Percentiles rank a stretch among this genome's conserved stretches.
Evolutionary conservation across 441 rosid genomes (phyloP).

Genomic region (Metrosideros polymorpha): DNA sequence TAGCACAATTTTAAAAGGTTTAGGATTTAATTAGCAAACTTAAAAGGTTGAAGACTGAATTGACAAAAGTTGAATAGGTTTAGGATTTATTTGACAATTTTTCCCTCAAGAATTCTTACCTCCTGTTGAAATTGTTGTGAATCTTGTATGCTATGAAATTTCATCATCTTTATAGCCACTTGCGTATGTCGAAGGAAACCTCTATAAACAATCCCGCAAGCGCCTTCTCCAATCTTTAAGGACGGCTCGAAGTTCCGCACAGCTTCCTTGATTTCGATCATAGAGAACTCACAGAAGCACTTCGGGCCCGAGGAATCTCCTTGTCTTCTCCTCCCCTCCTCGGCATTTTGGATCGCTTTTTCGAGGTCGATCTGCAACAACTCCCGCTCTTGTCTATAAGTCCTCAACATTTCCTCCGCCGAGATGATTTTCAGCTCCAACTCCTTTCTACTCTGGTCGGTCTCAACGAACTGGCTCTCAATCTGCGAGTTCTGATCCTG

Average conservation of each 20-base stretch:
- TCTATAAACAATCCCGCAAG: conserved; percentile 73
- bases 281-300: conserved; percentile 58
- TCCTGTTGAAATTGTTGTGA: conserved; percentile 80
- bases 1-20: too few species aligned
- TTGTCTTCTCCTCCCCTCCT: conserved; percentile 51
- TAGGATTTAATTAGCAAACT: too few species aligned
- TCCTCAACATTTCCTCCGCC: conserved; percentile 66
- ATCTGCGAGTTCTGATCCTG: conserved; percentile 36
- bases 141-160: conserved; percentile 67
- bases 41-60: too few species aligned
- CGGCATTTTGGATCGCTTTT: conserved; percentile 78
- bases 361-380: conserved; percentile 62
- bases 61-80: too few species aligned
- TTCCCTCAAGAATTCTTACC: conserved; percentile 39
- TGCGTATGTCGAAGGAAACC: conserved; percentile 52
- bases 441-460: conserved; percentile 44
- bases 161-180: conserved; percentile 74
- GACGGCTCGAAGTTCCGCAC: conserved; percentile 54
- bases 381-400: conserved; percentile 59
- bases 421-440: conserved; percentile 73
- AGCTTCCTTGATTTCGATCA: conserved; percentile 73
- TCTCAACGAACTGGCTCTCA: conserved; percentile 47
- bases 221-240: conserved; percentile 87
- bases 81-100: too few species aligned
- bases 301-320: conserved; percentile 44